phyloP scores from a whole-genome alignment of 1,284 basidiomycete genomes.

The Moniliophthora roreri region DNA sequence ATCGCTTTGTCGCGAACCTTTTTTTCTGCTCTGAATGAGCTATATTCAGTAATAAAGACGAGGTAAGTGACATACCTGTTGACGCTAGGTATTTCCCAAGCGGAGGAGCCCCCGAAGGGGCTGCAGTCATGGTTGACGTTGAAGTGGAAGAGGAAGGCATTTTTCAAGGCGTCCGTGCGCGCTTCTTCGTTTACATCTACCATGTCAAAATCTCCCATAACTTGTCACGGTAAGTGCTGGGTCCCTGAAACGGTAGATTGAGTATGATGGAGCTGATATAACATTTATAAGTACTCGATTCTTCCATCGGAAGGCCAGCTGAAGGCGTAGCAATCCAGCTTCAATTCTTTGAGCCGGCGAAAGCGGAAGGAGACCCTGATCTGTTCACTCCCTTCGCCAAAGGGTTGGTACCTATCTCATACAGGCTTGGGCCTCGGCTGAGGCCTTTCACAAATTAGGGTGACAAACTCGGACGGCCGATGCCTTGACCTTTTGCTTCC shows the following conservation, averaged over 20 bases:
- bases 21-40: conserved; percentile 58
- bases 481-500: conserved; percentile 67
- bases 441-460: conserved; percentile 40
- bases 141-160: neutral
- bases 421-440: conserved; percentile 4
- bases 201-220: conserved; percentile 79
- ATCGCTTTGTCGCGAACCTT: conserved; percentile 88
- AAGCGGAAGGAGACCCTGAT: conserved; percentile 29
- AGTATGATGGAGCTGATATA: neutral
- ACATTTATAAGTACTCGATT: conserved; percentile 72
- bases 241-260: too few species aligned
- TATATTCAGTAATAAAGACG: neutral
- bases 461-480: conserved; percentile 82
- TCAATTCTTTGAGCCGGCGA: conserved; percentile 42
- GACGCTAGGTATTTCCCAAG: conserved; percentile 90
- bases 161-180: neutral
- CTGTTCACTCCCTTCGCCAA: conserved; percentile 55
- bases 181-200: neutral
- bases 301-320: conserved; percentile 81
- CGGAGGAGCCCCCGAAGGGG: conserved; percentile 47
- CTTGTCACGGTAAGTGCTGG: conserved; percentile 81
- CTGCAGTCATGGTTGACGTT: conserved; percentile 27
- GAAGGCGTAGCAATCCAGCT: conserved; percentile 63
- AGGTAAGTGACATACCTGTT: conserved; percentile 57
- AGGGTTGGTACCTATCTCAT: conserved; percentile 42